These are phyloP conservation scores for Microsporum ferrugineum DNA, from an alignment of 2,329 filamentous ascomycete genomes.

Conservation along the genomic window DNA sequence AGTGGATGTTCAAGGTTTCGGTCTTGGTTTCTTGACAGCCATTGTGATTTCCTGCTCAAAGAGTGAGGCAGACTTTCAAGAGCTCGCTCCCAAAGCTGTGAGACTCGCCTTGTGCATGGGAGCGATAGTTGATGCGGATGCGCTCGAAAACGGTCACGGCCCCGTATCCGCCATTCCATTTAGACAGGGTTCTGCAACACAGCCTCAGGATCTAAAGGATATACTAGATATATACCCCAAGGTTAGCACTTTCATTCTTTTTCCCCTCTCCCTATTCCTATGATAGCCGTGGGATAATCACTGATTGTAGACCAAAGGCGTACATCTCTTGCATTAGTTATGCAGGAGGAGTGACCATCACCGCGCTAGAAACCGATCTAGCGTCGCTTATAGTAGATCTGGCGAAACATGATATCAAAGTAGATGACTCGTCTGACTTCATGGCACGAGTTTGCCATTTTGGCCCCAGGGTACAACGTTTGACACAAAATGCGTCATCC, in stretches of 20 bases:
- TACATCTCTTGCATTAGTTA: constrained; percentile 1
- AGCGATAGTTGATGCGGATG: neutral
- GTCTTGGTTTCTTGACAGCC: neutral
- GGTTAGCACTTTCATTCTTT: too few species aligned
- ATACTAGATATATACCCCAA: neutral
- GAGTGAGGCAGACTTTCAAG: neutral
- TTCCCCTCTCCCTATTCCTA: too few species aligned
- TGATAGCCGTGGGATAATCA: neutral
- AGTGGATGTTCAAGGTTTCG: neutral
- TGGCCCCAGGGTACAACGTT: too few species aligned
- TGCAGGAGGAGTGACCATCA: neutral
- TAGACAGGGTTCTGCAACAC: neutral
- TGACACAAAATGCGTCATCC: neutral
- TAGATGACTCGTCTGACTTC: too few species aligned
- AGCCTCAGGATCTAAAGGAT: neutral
- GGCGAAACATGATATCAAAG: neutral
- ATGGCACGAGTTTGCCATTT: too few species aligned
- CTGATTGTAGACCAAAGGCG: neutral
- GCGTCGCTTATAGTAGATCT: neutral
- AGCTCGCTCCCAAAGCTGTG: neutral
- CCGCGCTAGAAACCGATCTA: neutral
- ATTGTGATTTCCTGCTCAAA: neutral
- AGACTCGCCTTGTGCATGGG: neutral
- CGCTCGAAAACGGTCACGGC: neutral
- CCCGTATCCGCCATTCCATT: neutral